These are phyloP conservation scores for Cyamopsis tetragonoloba DNA, from an alignment of 306 rosid species.

Conservation along the genomic window DNA sequence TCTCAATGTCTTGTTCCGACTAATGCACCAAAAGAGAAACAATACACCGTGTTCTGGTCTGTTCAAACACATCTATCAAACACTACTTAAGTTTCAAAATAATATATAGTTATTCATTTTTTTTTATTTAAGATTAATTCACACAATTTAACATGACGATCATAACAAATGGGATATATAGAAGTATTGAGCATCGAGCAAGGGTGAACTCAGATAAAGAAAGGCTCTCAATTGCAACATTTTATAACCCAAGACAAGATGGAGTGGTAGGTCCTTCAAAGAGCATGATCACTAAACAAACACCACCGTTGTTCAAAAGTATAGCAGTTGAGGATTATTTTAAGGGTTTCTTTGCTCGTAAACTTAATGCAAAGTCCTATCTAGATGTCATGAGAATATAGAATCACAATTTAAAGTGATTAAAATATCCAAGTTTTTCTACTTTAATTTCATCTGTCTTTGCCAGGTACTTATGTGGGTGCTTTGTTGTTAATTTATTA, in stretches of 20 bases:
- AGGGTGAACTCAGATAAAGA: constrained; percentile 24
- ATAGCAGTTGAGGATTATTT: constrained; percentile 15
- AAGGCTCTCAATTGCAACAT: constrained; percentile 39
- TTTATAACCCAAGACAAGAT: constrained; percentile 13
- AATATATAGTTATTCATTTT: too few species aligned
- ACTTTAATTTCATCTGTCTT: too few species aligned
- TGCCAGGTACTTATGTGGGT: too few species aligned
- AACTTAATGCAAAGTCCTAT: constrained; percentile 36
- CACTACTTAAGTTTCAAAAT: too few species aligned
- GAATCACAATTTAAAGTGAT: not conserved
- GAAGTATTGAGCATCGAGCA: constrained; percentile 33
- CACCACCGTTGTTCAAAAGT: constrained; percentile 32
- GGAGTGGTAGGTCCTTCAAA: constrained; percentile 27
- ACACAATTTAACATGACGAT: too few species aligned
- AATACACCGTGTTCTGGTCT: too few species aligned
- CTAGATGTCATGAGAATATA: constrained; percentile 27
- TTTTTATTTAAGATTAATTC: too few species aligned
- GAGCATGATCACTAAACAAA: constrained; percentile 26
- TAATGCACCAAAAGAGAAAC: too few species aligned
- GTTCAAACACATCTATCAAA: too few species aligned
- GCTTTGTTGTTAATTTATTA: too few species aligned
- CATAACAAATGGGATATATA: constrained; percentile 26
- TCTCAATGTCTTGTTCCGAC: too few species aligned
- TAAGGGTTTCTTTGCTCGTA: constrained; percentile 20
- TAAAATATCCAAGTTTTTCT: too few species aligned